Conservation (phyloP, 768 basidiomycete species). For the Pisolithus sp. region DNA sequence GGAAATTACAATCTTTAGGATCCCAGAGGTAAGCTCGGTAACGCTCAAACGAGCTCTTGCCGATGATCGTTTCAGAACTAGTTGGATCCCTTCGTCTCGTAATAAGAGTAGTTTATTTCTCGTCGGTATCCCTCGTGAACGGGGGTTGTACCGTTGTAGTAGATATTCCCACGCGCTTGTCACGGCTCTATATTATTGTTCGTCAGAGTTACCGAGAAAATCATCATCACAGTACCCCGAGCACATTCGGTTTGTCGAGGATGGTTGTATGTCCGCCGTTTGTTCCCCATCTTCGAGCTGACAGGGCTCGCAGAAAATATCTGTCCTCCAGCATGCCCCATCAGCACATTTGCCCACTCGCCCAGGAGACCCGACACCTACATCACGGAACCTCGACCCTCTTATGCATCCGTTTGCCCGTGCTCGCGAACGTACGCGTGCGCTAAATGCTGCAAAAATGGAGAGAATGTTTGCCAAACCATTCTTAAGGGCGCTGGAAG, state of each 20-base stretch:
- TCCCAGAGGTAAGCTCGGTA: slow-evolving; percentile 62
- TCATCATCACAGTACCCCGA: no score
- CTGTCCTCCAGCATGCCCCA: slow-evolving; percentile 79
- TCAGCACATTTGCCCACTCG: slow-evolving; percentile 65
- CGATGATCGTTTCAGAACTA: slow-evolving; percentile 29
- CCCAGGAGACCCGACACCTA: slow-evolving; percentile 80
- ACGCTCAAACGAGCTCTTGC: neutral
- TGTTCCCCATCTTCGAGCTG: slow-evolving; percentile 1
- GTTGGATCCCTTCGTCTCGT: slow-evolving; percentile 4
- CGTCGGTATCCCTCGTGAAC: neutral
- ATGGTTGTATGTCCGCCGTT: slow-evolving; percentile 4
- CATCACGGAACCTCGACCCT: slow-evolving; percentile 88
- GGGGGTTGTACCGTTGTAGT: no score
- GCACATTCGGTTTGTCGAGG: no score
- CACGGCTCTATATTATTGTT: no score
- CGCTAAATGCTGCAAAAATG: slow-evolving; percentile 93
- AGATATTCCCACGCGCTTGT: no score
- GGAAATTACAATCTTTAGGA: slow-evolving; percentile 88
- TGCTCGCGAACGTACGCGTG: slow-evolving; percentile 88
- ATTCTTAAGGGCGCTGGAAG: slow-evolving; percentile 83
- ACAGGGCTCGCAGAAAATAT: slow-evolving; percentile 59
- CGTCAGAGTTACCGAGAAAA: no score
- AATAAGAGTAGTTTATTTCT: neutral
- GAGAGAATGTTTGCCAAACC: slow-evolving; percentile 98
- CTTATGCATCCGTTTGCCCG: slow-evolving; percentile 93